Conservation (phyloP, 306 rosid genomes). For the Canavalia gladiata region DNA sequence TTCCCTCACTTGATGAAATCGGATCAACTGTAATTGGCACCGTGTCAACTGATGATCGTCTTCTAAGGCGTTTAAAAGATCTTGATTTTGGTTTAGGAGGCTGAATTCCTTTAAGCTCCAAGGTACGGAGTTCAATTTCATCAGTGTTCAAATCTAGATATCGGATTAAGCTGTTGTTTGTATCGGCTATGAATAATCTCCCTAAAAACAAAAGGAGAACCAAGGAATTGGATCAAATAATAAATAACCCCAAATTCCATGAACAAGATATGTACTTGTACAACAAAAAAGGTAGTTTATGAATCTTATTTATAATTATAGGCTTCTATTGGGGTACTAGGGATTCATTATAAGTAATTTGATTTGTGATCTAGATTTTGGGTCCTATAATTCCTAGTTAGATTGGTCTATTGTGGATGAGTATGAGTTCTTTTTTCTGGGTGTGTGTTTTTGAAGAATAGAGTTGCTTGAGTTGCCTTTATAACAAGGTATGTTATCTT, state of each 20-base stretch:
- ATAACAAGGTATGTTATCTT: no score
- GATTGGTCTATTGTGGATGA: slow-evolving; percentile 1
- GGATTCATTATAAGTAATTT: slow-evolving; percentile 16
- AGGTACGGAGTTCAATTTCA: slow-evolving; percentile 66
- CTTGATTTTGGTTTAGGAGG: slow-evolving; percentile 75
- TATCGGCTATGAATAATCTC: slow-evolving; percentile 87
- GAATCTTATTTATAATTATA: background rate
- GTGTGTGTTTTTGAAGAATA: slow-evolving; percentile 5
- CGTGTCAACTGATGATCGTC: slow-evolving; percentile 82
- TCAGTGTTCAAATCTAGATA: slow-evolving; percentile 71
- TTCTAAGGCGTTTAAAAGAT: slow-evolving; percentile 75
- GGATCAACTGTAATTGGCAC: slow-evolving; percentile 66
- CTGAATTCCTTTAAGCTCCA: slow-evolving; percentile 87
- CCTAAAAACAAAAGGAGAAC: slow-evolving; percentile 60
- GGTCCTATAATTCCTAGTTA: background rate
- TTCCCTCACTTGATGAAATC: slow-evolving; percentile 79
- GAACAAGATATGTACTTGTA: slow-evolving; percentile 33
- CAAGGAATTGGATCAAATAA: slow-evolving; percentile 38
- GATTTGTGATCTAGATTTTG: background rate
- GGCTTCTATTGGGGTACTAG: background rate
- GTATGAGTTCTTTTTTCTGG: background rate
- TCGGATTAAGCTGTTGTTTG: slow-evolving; percentile 89
- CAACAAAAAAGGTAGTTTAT: slow-evolving; percentile 25
- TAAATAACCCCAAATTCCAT: slow-evolving; percentile 19
- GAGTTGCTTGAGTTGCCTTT: no score